These are phyloP conservation scores for Pyrrhoderma noxium DNA, from an alignment of 1,284 basidiomycete genomes.

Conservation along the genomic window DNA sequence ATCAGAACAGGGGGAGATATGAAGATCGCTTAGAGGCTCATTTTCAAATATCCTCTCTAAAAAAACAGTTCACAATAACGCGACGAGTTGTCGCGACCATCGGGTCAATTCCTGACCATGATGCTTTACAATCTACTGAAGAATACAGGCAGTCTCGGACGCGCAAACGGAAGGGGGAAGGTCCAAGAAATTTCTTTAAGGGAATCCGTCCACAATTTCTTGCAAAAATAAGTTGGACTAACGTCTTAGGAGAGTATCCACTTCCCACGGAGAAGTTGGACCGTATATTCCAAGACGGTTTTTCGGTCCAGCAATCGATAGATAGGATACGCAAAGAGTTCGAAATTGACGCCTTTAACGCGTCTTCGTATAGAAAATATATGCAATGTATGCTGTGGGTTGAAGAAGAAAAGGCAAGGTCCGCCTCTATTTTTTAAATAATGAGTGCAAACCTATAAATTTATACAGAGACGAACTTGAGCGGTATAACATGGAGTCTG, in stretches of 20 bases:
- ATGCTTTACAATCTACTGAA: slow-evolving; percentile 31
- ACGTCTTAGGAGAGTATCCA: not conserved
- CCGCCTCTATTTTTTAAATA: slow-evolving; percentile 17
- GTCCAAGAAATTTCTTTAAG: too few species aligned
- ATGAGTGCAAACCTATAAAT: not conserved
- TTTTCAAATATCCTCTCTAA: slow-evolving; percentile 26
- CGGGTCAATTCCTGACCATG: slow-evolving; percentile 34
- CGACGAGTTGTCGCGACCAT: slow-evolving; percentile 34
- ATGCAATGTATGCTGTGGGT: slow-evolving; percentile 38
- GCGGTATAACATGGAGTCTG: slow-evolving; percentile 34
- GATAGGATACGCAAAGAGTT: slow-evolving; percentile 27
- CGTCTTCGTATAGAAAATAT: slow-evolving; percentile 32
- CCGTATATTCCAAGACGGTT: not conserved
- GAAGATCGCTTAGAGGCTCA: slow-evolving; percentile 33
- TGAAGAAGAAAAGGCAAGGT: slow-evolving; percentile 42
- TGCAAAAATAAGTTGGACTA: slow-evolving; percentile 1
- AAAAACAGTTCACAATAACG: slow-evolving; percentile 33
- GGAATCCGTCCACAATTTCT: slow-evolving; percentile 31
- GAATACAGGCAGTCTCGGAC: slow-evolving; percentile 30
- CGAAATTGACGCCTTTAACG: slow-evolving; percentile 30
- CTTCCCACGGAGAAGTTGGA: not conserved
- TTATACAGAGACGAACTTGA: slow-evolving; percentile 35
- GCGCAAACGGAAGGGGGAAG: too few species aligned
- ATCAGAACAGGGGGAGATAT: slow-evolving; percentile 28
- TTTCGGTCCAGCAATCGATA: slow-evolving; percentile 20